Base-by-base conservation (phyloP, 139 green algal genomes). In the Chlamydomonas incerta region DNA sequence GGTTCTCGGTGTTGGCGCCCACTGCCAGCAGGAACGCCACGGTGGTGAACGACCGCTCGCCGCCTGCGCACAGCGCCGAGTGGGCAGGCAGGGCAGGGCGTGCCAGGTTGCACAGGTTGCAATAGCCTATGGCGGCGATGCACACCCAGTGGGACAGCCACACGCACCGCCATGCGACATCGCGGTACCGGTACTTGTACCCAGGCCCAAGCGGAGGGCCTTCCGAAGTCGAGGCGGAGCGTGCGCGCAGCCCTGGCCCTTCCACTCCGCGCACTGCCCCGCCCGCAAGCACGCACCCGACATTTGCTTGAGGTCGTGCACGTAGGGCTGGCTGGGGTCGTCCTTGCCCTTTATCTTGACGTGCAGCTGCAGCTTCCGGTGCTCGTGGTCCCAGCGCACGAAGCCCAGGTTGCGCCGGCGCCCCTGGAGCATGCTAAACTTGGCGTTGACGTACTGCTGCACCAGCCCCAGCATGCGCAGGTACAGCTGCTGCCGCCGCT, bases 31-130 rank as follows among this genome's bases (percentile, higher is more conserved):
- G 92, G 86, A 98, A 96, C 28, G 94, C 88, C 20, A 99, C 93
- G 1, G 96, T 99, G 26, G 95, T 95, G 90, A 94, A 98, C 62
- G 92, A 97, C 46, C 94, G 92, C 94, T 99, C 97, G 34, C 97
- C 97, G 66, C 97, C 97, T 95, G 24, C 15, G 57, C n/a, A n/a
- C n/a, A n/a, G n/a, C n/a, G n/a, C n/a, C n/a, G n/a, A n/a, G n/a
- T n/a, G n/a, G n/a, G n/a, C n/a, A n/a, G n/a, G n/a, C n/a, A n/a
- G n/a, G n/a, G n/a, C n/a, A n/a, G n/a, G n/a, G n/a, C n/a, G n/a
- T n/a, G n/a, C n/a, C 14, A 17, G 13, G 52, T 60, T 13, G 52
- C 52, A 17, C 52, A 17, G 13, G 52, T 13, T n/a, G n/a, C n/a
- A n/a, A n/a, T n/a, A n/a, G n/a, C n/a, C n/a, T n/a, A n/a, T n/a